Evolutionary conservation across 140 eudicot genomes (phyloP), one percentile per base, ranked within the genome.

Genomic region (Ambrosia hybrid): DNA sequence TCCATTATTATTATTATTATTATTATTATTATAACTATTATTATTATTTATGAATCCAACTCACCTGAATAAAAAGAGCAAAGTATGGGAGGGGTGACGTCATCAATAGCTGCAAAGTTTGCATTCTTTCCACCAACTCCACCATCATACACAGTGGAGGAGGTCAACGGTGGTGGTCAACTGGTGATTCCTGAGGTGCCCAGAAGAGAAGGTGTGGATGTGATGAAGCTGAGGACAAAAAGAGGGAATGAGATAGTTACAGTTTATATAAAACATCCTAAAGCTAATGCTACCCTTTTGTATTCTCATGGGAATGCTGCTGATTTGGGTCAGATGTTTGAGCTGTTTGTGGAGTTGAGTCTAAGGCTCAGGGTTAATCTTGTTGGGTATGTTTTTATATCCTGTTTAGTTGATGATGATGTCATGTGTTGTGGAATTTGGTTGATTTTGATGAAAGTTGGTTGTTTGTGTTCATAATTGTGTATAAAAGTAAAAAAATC

Each of bases 251-350:
- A 93, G 9, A 78, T 93, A 52, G 93, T 93, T 5, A 89, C 93
- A 33, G 88, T 90, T 43, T 74, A 89, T 78, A 78, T 93, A 4
- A 85, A 76, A 75, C 95, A 93, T 60, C 95, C 87, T 3, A 87
- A 84, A 81, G 96, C 97, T 16, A 70, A 81, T 3, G 89, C 96
- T 6, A 93, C 96, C 7, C 76, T 93, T 76, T 85, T 93, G 26
- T 93, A 89, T 71, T 93, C 98, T 37, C 98, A 93, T 78, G 98
- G 98, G 15, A 92, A 92, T 80, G 98, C 98, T 5, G 96, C 96
- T 34, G 98, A 92, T 92, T 85, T 93, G 79, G 98, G 98, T 53
- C 96, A 93, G 78, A 93, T 93, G 98, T 87, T 85, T 57, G 96
- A 89, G 86, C 89, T 93, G 43, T 90, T 93, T 65, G 98, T 93